phyloP scores from a whole-genome alignment of 1,284 basidiomycete species.

The Rhodotorula sp. region DNA sequence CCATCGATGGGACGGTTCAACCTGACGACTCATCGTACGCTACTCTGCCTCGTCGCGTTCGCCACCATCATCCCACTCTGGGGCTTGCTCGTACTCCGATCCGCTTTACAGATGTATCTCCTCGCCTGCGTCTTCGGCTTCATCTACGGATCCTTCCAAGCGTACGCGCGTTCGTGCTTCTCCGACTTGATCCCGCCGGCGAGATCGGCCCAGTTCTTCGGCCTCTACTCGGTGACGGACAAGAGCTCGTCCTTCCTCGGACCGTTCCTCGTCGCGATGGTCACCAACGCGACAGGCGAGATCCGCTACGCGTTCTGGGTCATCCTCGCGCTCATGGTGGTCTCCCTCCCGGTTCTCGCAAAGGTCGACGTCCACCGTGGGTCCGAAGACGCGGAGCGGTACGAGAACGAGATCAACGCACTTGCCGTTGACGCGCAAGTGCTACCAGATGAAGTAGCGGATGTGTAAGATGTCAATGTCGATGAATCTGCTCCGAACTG shows the following conservation, averaged over 20 bases:
- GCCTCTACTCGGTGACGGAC: conserved; percentile 77
- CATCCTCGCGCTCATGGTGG: conserved; percentile 72
- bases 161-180: conserved; percentile 74
- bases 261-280: conserved; percentile 72
- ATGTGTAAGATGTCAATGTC: background rate
- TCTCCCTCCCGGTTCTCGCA: conserved; percentile 70
- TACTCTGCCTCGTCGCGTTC: conserved; percentile 65
- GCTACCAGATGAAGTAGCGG: background rate
- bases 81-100: conserved; percentile 71
- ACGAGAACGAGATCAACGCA: conserved; percentile 14
- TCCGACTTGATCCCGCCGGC: conserved; percentile 71
- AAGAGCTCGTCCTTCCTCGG: conserved; percentile 89
- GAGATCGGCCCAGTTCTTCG: conserved; percentile 75
- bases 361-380: conserved; percentile 63
- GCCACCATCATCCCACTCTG: conserved; percentile 73
- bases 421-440: background rate
- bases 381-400: conserved; percentile 60
- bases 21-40: conserved; percentile 64
- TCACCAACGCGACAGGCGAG: conserved; percentile 76
- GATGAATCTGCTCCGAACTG: too few species aligned
- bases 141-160: conserved; percentile 74
- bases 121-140: conserved; percentile 77
- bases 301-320: conserved; percentile 87
- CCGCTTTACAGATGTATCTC: conserved; percentile 75
- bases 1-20: background rate